These are phyloP conservation scores for Nakaseomyces bracarensis DNA, from an alignment of 1,139 yeast genomes.

Conservation along the genomic window DNA sequence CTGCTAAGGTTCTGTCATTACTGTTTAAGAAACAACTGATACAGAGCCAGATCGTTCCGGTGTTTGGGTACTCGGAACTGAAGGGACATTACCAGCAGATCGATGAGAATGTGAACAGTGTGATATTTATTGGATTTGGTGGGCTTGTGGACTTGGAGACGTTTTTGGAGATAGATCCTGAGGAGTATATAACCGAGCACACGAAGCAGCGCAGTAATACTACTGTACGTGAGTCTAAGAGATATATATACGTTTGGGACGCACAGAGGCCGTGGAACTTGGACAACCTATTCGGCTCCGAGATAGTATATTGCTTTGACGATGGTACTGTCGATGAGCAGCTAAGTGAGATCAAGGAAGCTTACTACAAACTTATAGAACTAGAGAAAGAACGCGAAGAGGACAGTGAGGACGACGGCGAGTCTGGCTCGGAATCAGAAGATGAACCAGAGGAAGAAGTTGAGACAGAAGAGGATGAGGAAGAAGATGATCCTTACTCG, in stretches of 20 bases:
- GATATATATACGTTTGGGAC: conserved; percentile 72
- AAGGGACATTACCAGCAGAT: conserved; percentile 52
- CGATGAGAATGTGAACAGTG: conserved; percentile 71
- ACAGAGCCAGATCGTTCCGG: conserved; percentile 84
- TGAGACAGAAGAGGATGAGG: conserved; percentile 30
- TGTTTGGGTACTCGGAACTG: conserved; percentile 85
- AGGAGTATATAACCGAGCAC: conserved; percentile 34
- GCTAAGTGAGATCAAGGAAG: conserved; percentile 43
- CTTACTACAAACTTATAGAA: conserved; percentile 45
- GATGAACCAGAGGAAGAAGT: conserved; percentile 31
- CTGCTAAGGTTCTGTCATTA: conserved; percentile 65
- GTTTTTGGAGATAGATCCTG: conserved; percentile 59
- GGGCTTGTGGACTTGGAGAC: conserved; percentile 81
- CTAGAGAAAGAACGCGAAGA: conserved; percentile 37
- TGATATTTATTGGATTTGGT: conserved; percentile 88
- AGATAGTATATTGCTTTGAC: conserved; percentile 74
- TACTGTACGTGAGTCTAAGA: conserved; percentile 29
- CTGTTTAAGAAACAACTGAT: conserved; percentile 73
- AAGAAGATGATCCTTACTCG: conserved; percentile 32
- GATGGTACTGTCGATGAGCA: conserved; percentile 68
- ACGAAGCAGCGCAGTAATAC: conserved; percentile 10
- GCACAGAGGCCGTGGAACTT: conserved; percentile 96
- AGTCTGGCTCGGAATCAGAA: conserved; percentile 10
- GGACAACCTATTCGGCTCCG: conserved; percentile 82
- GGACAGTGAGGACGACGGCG: conserved; percentile 39